Evolutionary conservation across 2,329 filamentous ascomycete genomes (phyloP), one percentile per base, ranked within the genome.

Genomic region (Colletotrichum destructivum): DNA sequence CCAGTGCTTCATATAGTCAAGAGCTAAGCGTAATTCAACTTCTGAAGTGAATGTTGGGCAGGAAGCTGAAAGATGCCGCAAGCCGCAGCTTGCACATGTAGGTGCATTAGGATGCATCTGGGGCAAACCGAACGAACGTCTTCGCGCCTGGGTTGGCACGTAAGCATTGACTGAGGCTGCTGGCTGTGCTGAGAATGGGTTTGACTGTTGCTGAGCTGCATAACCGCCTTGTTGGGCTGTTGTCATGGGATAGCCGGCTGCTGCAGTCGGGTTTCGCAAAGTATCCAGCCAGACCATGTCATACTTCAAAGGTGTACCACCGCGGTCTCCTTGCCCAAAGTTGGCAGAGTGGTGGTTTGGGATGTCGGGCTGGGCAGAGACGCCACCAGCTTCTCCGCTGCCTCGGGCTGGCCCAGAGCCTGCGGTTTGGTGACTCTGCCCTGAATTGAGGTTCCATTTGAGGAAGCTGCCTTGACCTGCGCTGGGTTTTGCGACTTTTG

Each of bases 1-100:
- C 69, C 61, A 73, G 21, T 46, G 52, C 5, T 38, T 55, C 35
- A 74, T 31, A 13, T 59, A 47, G n/a, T 74, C 73, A 21, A 74
- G 63, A 47, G 71, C 67, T 57, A 74, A 57, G 15, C 73, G 71
- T 31, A 74, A 23, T 13, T 74, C 67, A 42, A 46, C 46, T 26
- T 74, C 67, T 18, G 70, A 66, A 35, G 35, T 46, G 31, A 61
- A 46, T 8, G n/a, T 26, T 46, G 62, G 51, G 57, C 70, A 72
- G 11, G 65, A 31, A 46, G 11, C 23, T 26, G 44, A 52, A 21
- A 62, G 40, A 62, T 72, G 70, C 16, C 49, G 70, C 16, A 72
- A 57, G 35, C 56, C 26, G 62, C 70, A 72, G 5, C 42, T 52
- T 31, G 35, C 56, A 47, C 70, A 72, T 21, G 44, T n/a, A 26